phyloP scores from a whole-genome alignment of 371 early-diverging fungal species.

The Dichotomocladium elegans region DNA sequence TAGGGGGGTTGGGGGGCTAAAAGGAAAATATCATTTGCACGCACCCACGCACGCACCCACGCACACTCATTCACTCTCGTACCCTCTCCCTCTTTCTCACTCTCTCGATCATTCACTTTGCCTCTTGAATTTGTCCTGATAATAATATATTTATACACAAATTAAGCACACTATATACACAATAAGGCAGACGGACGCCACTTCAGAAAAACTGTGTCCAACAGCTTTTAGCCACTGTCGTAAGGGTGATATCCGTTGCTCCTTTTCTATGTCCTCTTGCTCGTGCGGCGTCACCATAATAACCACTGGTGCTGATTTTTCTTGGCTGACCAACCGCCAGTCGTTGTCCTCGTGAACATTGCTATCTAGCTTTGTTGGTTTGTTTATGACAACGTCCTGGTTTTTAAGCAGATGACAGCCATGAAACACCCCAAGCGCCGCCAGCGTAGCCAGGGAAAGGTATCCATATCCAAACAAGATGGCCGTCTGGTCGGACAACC shows the following conservation, averaged over 20 bases:
- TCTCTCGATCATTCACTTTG: neutral
- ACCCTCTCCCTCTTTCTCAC: neutral
- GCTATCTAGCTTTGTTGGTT: neutral
- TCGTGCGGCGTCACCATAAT: too few relatives aligned
- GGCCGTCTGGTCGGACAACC: conserved; percentile 29
- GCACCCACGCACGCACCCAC: neutral
- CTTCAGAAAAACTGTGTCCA: neutral
- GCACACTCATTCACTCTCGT: neutral
- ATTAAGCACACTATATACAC: neutral
- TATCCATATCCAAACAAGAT: conserved; percentile 29
- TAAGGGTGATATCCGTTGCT: neutral
- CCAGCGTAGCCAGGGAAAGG: neutral
- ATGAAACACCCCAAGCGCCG: neutral
- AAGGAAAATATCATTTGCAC: too few relatives aligned
- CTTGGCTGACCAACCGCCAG: too few relatives aligned
- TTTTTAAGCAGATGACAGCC: neutral
- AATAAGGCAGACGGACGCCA: neutral
- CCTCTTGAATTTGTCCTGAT: too few relatives aligned
- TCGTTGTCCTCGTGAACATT: too few relatives aligned
- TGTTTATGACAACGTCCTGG: neutral
- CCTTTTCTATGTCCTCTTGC: too few relatives aligned
- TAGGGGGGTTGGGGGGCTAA: too few relatives aligned
- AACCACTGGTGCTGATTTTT: neutral
- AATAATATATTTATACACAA: too few relatives aligned
- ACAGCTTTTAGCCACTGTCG: neutral